Evolutionary conservation across 805 yeast species (phyloP).

Genomic region (Millerozyma miso): DNA sequence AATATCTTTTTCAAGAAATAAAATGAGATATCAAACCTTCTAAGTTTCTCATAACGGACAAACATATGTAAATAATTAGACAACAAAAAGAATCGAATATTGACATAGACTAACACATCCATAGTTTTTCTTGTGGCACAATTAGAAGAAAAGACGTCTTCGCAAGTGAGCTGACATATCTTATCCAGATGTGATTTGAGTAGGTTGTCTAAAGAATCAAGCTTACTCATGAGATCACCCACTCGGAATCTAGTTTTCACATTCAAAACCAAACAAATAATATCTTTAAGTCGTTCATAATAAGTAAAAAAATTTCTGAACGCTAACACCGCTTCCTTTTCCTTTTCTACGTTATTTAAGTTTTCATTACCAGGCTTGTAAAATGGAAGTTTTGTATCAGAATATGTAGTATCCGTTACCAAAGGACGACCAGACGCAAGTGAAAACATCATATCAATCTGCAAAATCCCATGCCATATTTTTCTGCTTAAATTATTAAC

Average conservation of each 20-base stretch:
- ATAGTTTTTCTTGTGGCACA: constrained; percentile 3
- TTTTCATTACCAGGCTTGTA: constrained; percentile 26
- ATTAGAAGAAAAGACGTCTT: background rate
- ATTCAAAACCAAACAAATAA: constrained; percentile 12
- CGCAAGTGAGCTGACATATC: constrained; percentile 1
- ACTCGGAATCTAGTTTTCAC: constrained; percentile 14
- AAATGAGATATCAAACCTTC: constrained; percentile 18
- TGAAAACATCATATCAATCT: constrained; percentile 17
- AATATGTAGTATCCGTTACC: constrained; percentile 15
- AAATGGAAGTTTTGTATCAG: constrained; percentile 19
- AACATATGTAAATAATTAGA: constrained; percentile 22
- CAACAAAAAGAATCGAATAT: constrained; percentile 14
- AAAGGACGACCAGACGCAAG: constrained; percentile 21
- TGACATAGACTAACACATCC: constrained; percentile 17
- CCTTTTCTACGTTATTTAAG: constrained; percentile 24
- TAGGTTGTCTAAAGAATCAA: constrained; percentile 11
- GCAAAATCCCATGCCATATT: constrained; percentile 21
- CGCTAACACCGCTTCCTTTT: constrained; percentile 19
- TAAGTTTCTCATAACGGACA: constrained; percentile 22
- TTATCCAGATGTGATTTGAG: constrained; percentile 5
- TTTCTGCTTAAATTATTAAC: constrained; percentile 20
- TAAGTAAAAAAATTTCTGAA: constrained; percentile 9
- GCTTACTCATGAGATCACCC: constrained; percentile 10
- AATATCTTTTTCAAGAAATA: constrained; percentile 24
- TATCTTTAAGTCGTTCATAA: constrained; percentile 8